phyloP scores from a whole-genome alignment of 1,139 yeast species.

The Meyerozyma smithsonii region DNA sequence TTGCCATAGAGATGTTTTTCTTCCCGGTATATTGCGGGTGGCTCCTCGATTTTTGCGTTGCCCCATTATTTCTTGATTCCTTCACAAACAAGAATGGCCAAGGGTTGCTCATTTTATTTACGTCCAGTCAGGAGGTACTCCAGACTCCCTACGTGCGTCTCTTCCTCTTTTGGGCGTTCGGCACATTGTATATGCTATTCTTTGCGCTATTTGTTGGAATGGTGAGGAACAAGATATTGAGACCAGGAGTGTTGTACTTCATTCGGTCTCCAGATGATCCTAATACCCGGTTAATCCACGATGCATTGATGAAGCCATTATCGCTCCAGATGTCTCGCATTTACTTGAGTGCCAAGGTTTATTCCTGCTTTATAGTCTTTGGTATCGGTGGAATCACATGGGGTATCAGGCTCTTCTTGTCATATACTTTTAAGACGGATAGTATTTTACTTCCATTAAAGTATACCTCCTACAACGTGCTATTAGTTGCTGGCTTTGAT shows the following conservation, averaged over 20 bases:
- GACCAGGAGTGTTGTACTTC: conserved; percentile 88
- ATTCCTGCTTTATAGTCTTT: conserved; percentile 62
- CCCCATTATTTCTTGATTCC: conserved; percentile 43
- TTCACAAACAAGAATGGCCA: conserved; percentile 13
- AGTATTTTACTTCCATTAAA: conserved; percentile 12
- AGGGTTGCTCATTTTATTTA: conserved; percentile 18
- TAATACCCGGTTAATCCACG: conserved; percentile 81
- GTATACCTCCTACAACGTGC: neutral
- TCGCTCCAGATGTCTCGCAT: conserved; percentile 69
- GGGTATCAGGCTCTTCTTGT: conserved; percentile 36
- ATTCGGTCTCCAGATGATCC: conserved; percentile 95
- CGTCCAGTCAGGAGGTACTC: conserved; percentile 20
- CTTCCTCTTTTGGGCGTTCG: conserved; percentile 61
- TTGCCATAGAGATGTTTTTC: conserved; percentile 71
- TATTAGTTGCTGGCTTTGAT: neutral
- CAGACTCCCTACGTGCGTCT: conserved; percentile 18
- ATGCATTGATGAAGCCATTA: conserved; percentile 77
- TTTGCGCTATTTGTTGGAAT: conserved; percentile 85
- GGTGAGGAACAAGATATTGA: conserved; percentile 65
- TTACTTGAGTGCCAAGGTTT: conserved; percentile 69
- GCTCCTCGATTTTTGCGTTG: conserved; percentile 63
- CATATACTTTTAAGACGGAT: conserved; percentile 3
- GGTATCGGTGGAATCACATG: conserved; percentile 73
- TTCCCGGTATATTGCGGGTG: conserved; percentile 89
- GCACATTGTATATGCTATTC: conserved; percentile 82